phyloP scores from a whole-genome alignment of 768 basidiomycete genomes.

The Rhizopogon vesiculosus region DNA sequence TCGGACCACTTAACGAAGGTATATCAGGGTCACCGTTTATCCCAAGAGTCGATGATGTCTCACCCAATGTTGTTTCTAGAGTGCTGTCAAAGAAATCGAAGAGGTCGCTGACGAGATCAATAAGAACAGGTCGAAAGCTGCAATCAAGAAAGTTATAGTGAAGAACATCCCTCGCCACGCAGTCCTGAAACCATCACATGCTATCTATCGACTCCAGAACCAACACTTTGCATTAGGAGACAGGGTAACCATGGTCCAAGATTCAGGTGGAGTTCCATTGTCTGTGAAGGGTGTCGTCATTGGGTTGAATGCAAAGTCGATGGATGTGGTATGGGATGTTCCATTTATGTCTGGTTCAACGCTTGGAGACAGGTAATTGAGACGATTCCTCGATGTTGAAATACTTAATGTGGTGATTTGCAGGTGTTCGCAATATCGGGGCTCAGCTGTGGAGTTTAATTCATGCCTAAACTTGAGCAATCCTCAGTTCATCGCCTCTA shows the following conservation, averaged over 20 bases:
- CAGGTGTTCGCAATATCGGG: slow-evolving; percentile 91
- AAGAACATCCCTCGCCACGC: slow-evolving; percentile 91
- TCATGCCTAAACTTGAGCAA: slow-evolving; percentile 85
- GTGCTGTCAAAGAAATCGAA: slow-evolving; percentile 78
- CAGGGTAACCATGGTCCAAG: slow-evolving; percentile 93
- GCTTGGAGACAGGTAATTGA: slow-evolving; percentile 67
- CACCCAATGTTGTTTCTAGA: slow-evolving; percentile 34
- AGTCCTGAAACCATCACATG: slow-evolving; percentile 89
- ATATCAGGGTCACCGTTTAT: neutral
- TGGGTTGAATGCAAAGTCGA: slow-evolving; percentile 77
- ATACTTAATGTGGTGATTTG: neutral
- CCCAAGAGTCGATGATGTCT: neutral
- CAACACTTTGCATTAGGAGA: slow-evolving; percentile 88
- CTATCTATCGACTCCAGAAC: slow-evolving; percentile 83
- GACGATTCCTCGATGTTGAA: neutral
- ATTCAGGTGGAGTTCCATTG: slow-evolving; percentile 88
- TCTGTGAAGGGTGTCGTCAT: slow-evolving; percentile 92
- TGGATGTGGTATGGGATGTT: slow-evolving; percentile 97
- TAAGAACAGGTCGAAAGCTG: slow-evolving; percentile 49
- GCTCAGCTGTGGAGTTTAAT: slow-evolving; percentile 82
- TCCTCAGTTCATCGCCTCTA: slow-evolving; percentile 80
- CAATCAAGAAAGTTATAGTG: slow-evolving; percentile 89
- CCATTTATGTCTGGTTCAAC: slow-evolving; percentile 92
- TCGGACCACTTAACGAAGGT: slow-evolving; percentile 92
- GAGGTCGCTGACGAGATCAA: slow-evolving; percentile 65